Conservation (phyloP, 306 rosid species). For the Lathyrus tuberosus region DNA sequence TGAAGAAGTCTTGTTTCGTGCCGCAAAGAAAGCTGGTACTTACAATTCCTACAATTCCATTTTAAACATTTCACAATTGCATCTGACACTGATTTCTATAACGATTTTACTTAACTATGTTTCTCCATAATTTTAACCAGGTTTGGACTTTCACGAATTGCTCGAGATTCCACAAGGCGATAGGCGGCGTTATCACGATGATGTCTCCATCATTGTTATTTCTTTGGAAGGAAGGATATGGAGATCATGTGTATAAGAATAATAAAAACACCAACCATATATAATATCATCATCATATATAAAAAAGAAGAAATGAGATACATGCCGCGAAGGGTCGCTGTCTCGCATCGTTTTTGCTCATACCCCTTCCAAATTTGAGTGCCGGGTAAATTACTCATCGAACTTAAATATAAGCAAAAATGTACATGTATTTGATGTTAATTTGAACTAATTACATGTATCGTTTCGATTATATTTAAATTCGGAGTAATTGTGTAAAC, state of each 20-base stretch:
- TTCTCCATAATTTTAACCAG: slow-evolving; percentile 49
- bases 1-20: slow-evolving; percentile 91
- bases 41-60: not conserved
- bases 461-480: not conserved
- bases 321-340: slow-evolving; percentile 44
- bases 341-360: slow-evolving; percentile 54
- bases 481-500: slow-evolving; percentile 45
- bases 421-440: not conserved
- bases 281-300: slow-evolving; percentile 10
- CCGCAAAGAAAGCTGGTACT: slow-evolving; percentile 89
- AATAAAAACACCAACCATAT: slow-evolving; percentile 43
- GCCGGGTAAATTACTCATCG: slow-evolving; percentile 16
- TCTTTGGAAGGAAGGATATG: slow-evolving; percentile 98
- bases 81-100: not conserved
- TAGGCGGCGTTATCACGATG: slow-evolving; percentile 94
- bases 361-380: slow-evolving; percentile 27
- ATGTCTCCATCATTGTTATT: slow-evolving; percentile 92
- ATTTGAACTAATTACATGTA: not conserved
- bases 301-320: slow-evolving; percentile 43
- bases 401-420: not conserved
- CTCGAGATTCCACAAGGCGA: slow-evolving; percentile 98
- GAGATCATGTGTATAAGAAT: slow-evolving; percentile 89
- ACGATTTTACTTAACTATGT: slow-evolving; percentile 11
- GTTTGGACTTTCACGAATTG: slow-evolving; percentile 91
- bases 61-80: not conserved